Conservation (phyloP, 495 filamentous ascomycete genomes). For the Talaromyces stipitatus region DNA sequence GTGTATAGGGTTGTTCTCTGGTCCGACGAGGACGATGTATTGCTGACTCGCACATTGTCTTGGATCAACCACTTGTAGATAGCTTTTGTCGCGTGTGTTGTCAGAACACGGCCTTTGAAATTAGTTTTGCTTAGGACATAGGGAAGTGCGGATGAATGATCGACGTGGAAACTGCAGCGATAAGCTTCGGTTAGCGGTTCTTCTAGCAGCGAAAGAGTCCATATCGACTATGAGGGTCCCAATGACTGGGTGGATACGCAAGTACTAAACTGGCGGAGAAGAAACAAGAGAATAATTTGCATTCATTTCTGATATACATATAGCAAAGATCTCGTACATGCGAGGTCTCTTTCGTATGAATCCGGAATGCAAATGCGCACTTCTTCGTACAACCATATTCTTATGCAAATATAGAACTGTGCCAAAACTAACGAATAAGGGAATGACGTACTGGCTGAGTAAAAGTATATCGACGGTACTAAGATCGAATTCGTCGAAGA, state of each 20-base stretch:
- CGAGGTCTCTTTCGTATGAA: background rate
- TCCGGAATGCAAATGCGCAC: background rate
- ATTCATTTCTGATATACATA: constrained; percentile 13
- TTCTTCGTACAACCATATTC: background rate
- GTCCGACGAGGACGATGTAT: constrained; percentile 66
- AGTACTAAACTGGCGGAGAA: background rate
- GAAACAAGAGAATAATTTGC: constrained; percentile 7
- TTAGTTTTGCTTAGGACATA: constrained; percentile 97
- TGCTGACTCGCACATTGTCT: constrained; percentile 83
- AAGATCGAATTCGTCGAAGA: constrained; percentile 97
- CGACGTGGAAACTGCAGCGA: constrained; percentile 77
- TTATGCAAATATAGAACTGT: background rate
- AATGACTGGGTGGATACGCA: background rate
- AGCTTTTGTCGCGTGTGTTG: constrained; percentile 97
- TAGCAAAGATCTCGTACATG: background rate
- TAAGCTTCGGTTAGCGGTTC: constrained; percentile 14
- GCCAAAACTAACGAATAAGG: background rate
- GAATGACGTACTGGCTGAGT: constrained; percentile 83
- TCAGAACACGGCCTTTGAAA: constrained; percentile 93
- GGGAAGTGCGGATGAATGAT: constrained; percentile 91
- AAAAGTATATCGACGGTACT: constrained; percentile 94
- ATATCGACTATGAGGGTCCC: background rate
- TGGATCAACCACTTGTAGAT: constrained; percentile 99
- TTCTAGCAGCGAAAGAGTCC: background rate
- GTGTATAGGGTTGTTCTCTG: constrained; percentile 78